A percentile compares a stretch with the other conserved stretches of the same genome.
Conservation (phyloP, 257 asterid genomes). For the Vinca minor region DNA sequence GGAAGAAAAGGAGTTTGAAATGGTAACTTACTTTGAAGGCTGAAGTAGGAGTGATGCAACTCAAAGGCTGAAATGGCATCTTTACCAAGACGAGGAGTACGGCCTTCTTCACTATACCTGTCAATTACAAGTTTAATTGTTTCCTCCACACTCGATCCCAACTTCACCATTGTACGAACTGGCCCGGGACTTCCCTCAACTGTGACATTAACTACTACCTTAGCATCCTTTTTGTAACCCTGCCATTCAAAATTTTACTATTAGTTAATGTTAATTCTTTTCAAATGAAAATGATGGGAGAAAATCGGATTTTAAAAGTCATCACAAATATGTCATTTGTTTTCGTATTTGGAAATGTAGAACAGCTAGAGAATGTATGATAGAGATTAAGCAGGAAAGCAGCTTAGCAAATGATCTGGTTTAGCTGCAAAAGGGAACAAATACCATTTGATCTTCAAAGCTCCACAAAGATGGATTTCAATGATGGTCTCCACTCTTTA, state of each 20-base stretch:
- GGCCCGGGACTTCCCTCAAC: slow-evolving; percentile 83
- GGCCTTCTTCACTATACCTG: slow-evolving; percentile 53
- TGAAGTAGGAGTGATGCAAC: slow-evolving; percentile 57
- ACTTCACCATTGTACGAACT: slow-evolving; percentile 52
- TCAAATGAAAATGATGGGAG: too few species aligned
- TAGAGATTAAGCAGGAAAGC: not conserved
- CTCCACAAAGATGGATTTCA: not conserved
- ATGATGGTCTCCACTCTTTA: not conserved
- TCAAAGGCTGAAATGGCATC: slow-evolving; percentile 37
- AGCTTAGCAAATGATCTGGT: not conserved
- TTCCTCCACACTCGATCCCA: slow-evolving; percentile 62
- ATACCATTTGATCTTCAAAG: not conserved
- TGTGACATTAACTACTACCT: slow-evolving; percentile 64
- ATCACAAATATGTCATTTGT: too few species aligned
- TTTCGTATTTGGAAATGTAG: too few species aligned
- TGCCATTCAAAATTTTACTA: slow-evolving; percentile 12
- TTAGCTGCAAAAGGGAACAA: not conserved
- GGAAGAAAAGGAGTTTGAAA: not conserved
- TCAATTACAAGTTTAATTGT: slow-evolving; percentile 39
- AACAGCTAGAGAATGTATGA: too few species aligned
- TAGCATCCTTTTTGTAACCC: slow-evolving; percentile 48
- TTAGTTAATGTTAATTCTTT: too few species aligned
- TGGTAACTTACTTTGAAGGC: slow-evolving; percentile 51
- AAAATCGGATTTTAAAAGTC: too few species aligned
- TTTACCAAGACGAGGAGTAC: slow-evolving; percentile 49